Evolutionary conservation across 345 rosid genomes (phyloP), one percentile per base, ranked within the genome.

Genomic region (Populus alba): DNA sequence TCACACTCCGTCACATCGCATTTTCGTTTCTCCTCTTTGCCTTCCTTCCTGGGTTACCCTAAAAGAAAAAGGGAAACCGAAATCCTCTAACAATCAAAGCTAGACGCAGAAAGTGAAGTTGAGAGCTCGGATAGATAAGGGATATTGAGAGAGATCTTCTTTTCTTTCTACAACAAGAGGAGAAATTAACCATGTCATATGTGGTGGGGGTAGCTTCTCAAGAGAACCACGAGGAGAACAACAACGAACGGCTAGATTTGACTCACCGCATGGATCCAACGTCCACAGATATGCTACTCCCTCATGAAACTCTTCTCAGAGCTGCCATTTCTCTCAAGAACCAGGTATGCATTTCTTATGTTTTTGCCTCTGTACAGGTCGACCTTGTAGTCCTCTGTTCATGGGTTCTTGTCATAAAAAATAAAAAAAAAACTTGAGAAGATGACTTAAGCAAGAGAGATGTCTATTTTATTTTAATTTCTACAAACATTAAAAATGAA

Each of bases 291-390:
- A 78, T 88, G 38, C 72, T 84, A 7, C 86, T 94, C 73, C 53
- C 89, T 0, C 22, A 76, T 1, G 89, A 92, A 5, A 74, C 86
- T 75, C 87, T 88, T 61, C 92, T 90, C 77, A 72, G 70, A 78
- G 94, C 92, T 15, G 98, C 96, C 80, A n/a, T 87, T 39, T 89
- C 91, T 63, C 91, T 93, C 75, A 91, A 92, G 80, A 82, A 90
- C 82, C 88, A 87, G 97, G 97, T 92, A 47, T 1, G 22, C 20
- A 37, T 57, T 59, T 10, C 41, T 17, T 1, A 8, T 15, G 1
- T 7, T 35, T 18, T 45, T 68, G 49, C 4, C 15, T 8, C 5
- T 2, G 5, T 38, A 0, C 65, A 59, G 63, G 13, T 39, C 2
- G 43, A 47, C 53, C 53, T 15, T 47, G 17, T 1, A 15, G 66